Conservation (phyloP, 306 rosid genomes). For the Sicyos baderoa region DNA sequence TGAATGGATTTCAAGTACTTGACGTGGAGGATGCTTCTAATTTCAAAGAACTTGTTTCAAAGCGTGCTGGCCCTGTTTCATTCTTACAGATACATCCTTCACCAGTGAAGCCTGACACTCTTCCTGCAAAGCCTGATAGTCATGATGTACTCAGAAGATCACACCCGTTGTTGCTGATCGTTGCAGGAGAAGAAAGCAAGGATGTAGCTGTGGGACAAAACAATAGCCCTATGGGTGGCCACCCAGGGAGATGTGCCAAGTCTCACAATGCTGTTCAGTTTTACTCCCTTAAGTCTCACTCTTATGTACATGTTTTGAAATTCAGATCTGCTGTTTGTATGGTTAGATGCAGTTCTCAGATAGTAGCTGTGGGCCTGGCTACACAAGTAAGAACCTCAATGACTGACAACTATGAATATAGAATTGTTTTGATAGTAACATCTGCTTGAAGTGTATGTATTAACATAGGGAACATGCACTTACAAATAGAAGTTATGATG, state of each 20-base stretch:
- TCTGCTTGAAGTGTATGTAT: conserved; percentile 9
- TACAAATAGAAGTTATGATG: conserved; percentile 11
- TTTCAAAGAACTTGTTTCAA: conserved; percentile 68
- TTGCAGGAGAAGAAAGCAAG: conserved; percentile 51
- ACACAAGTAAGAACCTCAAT: conserved; percentile 52
- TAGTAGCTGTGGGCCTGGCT: conserved; percentile 85
- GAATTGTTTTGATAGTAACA: conserved; percentile 14
- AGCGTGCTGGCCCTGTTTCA: conserved; percentile 68
- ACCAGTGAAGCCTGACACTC: conserved; percentile 48
- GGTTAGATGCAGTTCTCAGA: conserved; percentile 80
- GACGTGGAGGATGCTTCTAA: conserved; percentile 76
- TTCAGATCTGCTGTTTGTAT: conserved; percentile 72
- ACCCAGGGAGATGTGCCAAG: conserved; percentile 35
- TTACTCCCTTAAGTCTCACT: conserved; percentile 67
- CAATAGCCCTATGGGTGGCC: conserved; percentile 35
- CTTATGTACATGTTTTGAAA: conserved; percentile 71
- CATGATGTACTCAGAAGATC: conserved; percentile 46
- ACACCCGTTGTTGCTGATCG: conserved; percentile 70
- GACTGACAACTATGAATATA: conserved; percentile 16
- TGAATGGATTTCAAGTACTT: conserved; percentile 81
- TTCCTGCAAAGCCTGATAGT: conserved; percentile 45
- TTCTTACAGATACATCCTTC: conserved; percentile 82
- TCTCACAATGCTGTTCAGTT: conserved; percentile 74
- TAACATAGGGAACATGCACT: conserved; percentile 17
- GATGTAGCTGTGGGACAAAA: conserved; percentile 27